These are phyloP conservation scores for Sporothrix brasiliensis DNA, from an alignment of 2,329 filamentous ascomycete species.

Conservation along the genomic window DNA sequence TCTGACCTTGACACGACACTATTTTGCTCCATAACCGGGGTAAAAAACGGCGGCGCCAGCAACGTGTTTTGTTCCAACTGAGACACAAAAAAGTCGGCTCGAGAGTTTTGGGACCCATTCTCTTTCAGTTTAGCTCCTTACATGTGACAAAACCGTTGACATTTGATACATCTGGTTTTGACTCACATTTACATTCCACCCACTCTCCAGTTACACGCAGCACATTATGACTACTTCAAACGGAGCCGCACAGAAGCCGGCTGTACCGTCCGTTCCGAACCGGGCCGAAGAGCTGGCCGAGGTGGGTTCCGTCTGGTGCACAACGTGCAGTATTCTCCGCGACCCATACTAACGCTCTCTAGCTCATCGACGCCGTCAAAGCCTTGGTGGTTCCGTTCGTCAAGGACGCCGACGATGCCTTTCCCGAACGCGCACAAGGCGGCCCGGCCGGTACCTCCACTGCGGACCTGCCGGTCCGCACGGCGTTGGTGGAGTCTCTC, in stretches of 20 bases:
- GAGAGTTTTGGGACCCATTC: background rate
- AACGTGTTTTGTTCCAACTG: background rate
- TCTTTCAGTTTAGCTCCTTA: background rate
- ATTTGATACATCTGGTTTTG: background rate
- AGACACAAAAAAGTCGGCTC: constrained; percentile 12
- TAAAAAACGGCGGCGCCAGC: constrained; percentile 12
- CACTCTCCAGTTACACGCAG: background rate
- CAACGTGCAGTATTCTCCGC: background rate
- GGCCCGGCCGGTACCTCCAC: constrained; percentile 49
- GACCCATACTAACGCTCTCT: background rate
- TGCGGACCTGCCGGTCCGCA: constrained; percentile 48
- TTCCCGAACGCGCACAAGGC: constrained; percentile 56
- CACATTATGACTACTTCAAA: constrained; percentile 15
- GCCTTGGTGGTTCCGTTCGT: constrained; percentile 72
- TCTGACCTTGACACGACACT: background rate
- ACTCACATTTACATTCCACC: background rate
- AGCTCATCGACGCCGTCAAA: constrained; percentile 71
- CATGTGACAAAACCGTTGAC: constrained; percentile 14
- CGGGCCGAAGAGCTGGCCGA: constrained; percentile 42
- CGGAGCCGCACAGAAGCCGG: background rate
- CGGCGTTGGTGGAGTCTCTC: constrained; percentile 65
- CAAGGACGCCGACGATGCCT: constrained; percentile 66
- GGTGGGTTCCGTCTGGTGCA: constrained; percentile 36
- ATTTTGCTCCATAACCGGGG: constrained; percentile 19
- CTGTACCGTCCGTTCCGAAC: constrained; percentile 31